These are phyloP conservation scores for Cladosporium sp. DNA, from an alignment of 2,329 filamentous ascomycete species.

Conservation along the genomic window DNA sequence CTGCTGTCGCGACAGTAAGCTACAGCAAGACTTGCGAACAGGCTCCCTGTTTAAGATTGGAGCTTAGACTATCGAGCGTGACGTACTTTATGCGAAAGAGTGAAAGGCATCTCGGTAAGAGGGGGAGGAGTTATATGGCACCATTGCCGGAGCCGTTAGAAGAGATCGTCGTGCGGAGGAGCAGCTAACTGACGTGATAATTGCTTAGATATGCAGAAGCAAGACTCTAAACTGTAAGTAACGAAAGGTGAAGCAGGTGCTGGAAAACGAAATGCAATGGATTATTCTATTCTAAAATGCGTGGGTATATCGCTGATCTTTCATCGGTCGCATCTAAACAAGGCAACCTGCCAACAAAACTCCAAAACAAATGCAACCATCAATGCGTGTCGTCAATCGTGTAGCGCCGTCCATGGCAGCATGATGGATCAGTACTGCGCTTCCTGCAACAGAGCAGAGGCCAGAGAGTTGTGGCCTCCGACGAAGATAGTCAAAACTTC, in stretches of 20 bases:
- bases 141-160: not conserved
- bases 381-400: not conserved
- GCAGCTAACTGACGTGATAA: not conserved
- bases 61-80: not conserved
- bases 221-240: not conserved
- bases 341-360: not conserved
- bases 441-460: not conserved
- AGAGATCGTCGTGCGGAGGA: conserved; percentile 2
- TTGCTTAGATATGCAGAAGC: not conserved
- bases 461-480: conserved; percentile 37
- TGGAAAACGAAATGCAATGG: not conserved
- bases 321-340: not conserved
- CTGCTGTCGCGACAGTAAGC: not conserved
- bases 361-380: conserved; percentile 12
- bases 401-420: not conserved
- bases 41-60: no score
- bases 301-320: not conserved
- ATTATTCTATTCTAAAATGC: not conserved
- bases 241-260: not conserved
- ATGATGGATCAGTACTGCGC: not conserved
- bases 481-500: conserved; percentile 45
- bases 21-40: not conserved
- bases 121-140: not conserved
- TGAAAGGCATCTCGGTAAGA: not conserved
- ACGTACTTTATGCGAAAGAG: not conserved